phyloP scores from a whole-genome alignment of 1,284 basidiomycete species.

The Ceraceosorus guamensis region DNA sequence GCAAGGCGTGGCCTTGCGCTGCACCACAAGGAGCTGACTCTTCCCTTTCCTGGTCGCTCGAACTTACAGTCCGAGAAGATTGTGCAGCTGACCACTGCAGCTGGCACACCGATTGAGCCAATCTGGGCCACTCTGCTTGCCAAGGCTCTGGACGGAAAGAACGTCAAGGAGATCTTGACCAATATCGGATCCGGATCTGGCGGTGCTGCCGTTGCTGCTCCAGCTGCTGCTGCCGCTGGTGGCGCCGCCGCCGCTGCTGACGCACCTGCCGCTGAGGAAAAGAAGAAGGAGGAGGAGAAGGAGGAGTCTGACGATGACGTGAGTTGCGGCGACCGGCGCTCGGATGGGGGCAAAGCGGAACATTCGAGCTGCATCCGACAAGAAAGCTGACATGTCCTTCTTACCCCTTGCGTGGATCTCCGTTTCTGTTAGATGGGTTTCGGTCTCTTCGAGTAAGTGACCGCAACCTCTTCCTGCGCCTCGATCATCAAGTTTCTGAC shows the following conservation, averaged over 20 bases:
- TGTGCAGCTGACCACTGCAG: slow-evolving; percentile 69
- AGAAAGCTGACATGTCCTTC: no score
- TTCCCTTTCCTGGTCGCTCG: background rate
- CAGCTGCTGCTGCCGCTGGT: slow-evolving; percentile 56
- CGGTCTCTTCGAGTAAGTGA: no score
- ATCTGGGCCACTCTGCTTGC: slow-evolving; percentile 96
- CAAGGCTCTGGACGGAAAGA: slow-evolving; percentile 95
- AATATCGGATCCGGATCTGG: slow-evolving; percentile 79
- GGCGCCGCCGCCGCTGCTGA: slow-evolving; percentile 60
- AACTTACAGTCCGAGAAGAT: slow-evolving; percentile 77
- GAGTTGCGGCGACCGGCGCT: background rate
- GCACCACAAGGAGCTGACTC: no score
- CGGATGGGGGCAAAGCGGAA: no score
- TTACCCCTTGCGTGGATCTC: no score
- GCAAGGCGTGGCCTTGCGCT: no score
- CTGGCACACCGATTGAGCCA: slow-evolving; percentile 78
- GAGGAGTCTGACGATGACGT: slow-evolving; percentile 53
- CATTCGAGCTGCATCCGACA: no score
- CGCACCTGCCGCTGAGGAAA: slow-evolving; percentile 37
- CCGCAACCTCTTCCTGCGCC: no score
- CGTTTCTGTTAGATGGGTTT: no score
- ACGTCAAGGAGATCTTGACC: slow-evolving; percentile 87
- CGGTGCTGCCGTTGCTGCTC: slow-evolving; percentile 53
- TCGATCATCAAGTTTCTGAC: no score
- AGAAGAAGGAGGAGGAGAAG: slow-evolving; percentile 69